Percentiles rank a stretch among this genome's conserved stretches.
These are phyloP conservation scores for Pichia rugopelliculosa DNA, from an alignment of 805 yeast genomes.

Conservation along the genomic window DNA sequence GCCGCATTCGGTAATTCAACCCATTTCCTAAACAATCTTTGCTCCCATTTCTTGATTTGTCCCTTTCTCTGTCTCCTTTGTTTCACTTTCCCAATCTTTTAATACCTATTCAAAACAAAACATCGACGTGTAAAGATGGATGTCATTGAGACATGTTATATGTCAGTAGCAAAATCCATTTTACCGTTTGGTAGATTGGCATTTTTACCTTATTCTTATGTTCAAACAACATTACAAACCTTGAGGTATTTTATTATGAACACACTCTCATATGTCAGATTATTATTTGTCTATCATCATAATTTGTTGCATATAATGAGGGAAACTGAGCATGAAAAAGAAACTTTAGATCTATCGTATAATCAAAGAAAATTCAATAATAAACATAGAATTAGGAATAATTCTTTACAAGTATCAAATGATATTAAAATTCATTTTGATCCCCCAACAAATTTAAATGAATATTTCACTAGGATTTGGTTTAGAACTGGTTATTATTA, in stretches of 20 bases:
- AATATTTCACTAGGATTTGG: constrained; percentile 22
- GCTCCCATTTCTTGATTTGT: neutral
- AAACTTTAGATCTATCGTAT: constrained; percentile 17
- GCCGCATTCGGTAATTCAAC: neutral
- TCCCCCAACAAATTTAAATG: constrained; percentile 17
- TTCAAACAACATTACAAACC: constrained; percentile 19
- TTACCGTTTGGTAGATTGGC: constrained; percentile 20
- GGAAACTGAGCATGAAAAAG: constrained; percentile 18
- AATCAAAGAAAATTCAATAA: constrained; percentile 18
- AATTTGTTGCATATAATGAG: constrained; percentile 19
- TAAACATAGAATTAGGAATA: constrained; percentile 14
- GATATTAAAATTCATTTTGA: constrained; percentile 17
- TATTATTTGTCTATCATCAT: constrained; percentile 19
- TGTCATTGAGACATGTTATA: constrained; percentile 3
- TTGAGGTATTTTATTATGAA: constrained; percentile 14
- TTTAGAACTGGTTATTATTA: constrained; percentile 31
- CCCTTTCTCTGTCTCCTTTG: neutral
- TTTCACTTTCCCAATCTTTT: neutral
- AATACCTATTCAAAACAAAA: neutral
- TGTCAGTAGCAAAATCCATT: constrained; percentile 1
- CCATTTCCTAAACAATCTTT: neutral
- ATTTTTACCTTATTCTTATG: constrained; percentile 19
- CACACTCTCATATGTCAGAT: constrained; percentile 13
- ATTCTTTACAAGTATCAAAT: constrained; percentile 15
- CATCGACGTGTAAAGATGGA: constrained; percentile 1